Conservation (phyloP, 2,329 filamentous ascomycete genomes). For the Sporothrix schenckii region DNA sequence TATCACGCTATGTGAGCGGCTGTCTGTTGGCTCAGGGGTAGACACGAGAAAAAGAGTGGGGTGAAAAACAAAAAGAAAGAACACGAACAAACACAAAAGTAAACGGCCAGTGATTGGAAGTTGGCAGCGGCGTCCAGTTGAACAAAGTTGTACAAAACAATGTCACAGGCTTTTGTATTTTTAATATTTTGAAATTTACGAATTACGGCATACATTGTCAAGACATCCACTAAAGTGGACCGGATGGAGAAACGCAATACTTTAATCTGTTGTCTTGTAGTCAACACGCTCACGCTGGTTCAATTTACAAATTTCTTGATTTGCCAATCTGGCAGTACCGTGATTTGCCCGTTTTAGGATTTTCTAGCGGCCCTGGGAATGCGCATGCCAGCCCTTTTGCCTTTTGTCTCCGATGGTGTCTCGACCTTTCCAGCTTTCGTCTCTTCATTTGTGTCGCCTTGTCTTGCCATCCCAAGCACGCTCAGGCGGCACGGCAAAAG, state of each 20-base stretch:
- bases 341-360: no score
- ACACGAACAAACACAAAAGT: no score
- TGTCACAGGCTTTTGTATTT: not conserved
- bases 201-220: no score
- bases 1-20: constrained; percentile 1
- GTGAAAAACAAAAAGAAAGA: not conserved
- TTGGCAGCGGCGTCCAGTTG: constrained; percentile 13
- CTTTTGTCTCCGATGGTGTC: no score
- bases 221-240: no score
- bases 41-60: constrained; percentile 19
- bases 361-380: no score
- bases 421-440: not conserved
- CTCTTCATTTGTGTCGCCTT: not conserved
- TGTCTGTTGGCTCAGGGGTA: constrained; percentile 23
- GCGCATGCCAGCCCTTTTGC: no score
- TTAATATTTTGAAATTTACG: no score
- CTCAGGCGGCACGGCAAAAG: constrained; percentile 9
- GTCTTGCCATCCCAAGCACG: not conserved
- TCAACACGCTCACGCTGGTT: not conserved
- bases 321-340: not conserved
- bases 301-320: constrained; percentile 13
- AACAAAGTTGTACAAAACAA: not conserved
- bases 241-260: no score
- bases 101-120: not conserved
- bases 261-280: not conserved